Base-by-base conservation (phyloP, 164 flowering plant genomes). In the Warburgia ugandensis region DNA sequence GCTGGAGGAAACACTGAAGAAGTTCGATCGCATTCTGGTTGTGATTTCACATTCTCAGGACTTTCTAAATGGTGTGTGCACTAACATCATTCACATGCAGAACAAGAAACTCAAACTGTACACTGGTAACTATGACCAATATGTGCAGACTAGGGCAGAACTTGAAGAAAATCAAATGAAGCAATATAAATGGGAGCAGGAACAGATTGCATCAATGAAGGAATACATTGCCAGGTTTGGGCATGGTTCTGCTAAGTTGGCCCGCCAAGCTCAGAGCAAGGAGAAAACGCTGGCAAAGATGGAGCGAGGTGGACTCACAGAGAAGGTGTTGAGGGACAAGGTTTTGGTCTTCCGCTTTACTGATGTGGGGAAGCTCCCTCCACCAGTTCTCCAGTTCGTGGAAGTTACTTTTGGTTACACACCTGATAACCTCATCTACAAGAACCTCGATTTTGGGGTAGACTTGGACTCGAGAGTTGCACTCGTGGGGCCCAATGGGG, bases 111-210 rank as follows among this genome's bases (percentile, higher is more conserved):
- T 91, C 60, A 91, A 87, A 75, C 19, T 75, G 17, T 91, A 85
- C 62, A 71, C 94, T 42, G 98, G 98, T 40, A 91, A 91, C 61
- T 91, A 57, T 60, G 98, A 91, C 57, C 98, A 88, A 38, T 91
- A 91, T 65, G 81, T 80, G 38, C 94, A 86, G 67, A 88, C 96
- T 43, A 88, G 98, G 47, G 19, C 81, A n/a, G 98, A 88, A 47
- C 83, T 85, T 41, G 98, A 91, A 63, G 98, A 91, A 66, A 91
- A 91, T 56, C 98, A 91, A 73, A 87, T 91, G 96, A 91, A 91
- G 56, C 96, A 83, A 60, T 91, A 87, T 68, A 85, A 73, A 61
- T 91, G 98, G 98, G 98, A 91, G 77, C 98, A 87, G 72, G 98
- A 91, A 43, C 98, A 91, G 70, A 91, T 91, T 48, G 40, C 96